phyloP scores from a whole-genome alignment of 371 early-diverging fungal species.

The Entomophthora muscae region DNA sequence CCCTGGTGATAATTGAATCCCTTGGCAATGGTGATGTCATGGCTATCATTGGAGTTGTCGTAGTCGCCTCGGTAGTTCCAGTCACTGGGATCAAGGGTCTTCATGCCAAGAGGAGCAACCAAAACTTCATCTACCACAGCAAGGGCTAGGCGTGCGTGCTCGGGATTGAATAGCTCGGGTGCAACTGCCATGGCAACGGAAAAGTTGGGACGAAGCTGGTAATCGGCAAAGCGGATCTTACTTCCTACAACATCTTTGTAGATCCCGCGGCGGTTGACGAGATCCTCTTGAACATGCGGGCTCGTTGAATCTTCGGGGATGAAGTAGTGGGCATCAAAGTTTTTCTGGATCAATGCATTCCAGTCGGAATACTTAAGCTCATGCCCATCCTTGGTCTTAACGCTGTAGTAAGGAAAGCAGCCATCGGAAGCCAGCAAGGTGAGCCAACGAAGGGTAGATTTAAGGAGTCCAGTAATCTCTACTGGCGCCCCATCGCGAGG shows the following conservation, averaged over 20 bases:
- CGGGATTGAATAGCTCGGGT: slow-evolving; percentile 71
- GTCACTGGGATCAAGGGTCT: slow-evolving; percentile 82
- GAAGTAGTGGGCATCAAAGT: slow-evolving; percentile 79
- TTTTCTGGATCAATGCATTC: slow-evolving; percentile 52
- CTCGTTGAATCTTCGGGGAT: slow-evolving; percentile 37
- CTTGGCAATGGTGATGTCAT: slow-evolving; percentile 65
- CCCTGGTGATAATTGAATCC: slow-evolving; percentile 97
- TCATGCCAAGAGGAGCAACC: slow-evolving; percentile 78
- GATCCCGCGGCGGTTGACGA: slow-evolving; percentile 81
- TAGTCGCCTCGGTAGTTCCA: slow-evolving; percentile 79
- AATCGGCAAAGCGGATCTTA: slow-evolving; percentile 56
- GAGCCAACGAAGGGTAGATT: slow-evolving; percentile 71
- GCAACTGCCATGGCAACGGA: slow-evolving; percentile 82
- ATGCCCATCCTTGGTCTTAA: slow-evolving; percentile 13
- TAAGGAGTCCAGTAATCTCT: slow-evolving; percentile 80
- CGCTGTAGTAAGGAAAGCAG: slow-evolving; percentile 24
- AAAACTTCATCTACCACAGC: slow-evolving; percentile 39
- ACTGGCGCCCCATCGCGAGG: slow-evolving; percentile 86
- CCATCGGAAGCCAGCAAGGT: slow-evolving; percentile 24
- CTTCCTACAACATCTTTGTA: slow-evolving; percentile 82
- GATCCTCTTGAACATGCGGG: slow-evolving; percentile 37
- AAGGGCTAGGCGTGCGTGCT: slow-evolving; percentile 56
- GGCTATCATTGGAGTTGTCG: slow-evolving; percentile 75
- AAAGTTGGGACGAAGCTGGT: slow-evolving; percentile 85
- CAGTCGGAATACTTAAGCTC: slow-evolving; percentile 42